A percentile compares a stretch with the other conserved stretches of the same genome.
Evolutionary conservation across 139 green algal genomes (phyloP).

Genomic region (Micractinium conductrix): DNA sequence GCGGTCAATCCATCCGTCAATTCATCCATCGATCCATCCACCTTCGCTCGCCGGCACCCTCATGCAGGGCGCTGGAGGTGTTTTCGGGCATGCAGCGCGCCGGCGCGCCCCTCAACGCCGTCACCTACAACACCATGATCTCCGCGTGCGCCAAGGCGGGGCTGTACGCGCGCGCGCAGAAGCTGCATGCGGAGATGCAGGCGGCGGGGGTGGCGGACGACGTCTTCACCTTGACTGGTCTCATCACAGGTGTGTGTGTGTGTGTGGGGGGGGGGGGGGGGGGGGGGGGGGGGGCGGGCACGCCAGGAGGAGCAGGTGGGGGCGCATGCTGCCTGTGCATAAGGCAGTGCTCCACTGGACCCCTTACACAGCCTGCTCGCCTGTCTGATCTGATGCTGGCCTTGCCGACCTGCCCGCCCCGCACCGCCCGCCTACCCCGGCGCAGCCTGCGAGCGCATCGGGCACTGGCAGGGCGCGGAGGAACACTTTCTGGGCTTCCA

Average conservation of each 20-base stretch:
- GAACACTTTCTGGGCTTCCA: constrained; percentile 26
- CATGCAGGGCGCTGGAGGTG: constrained; percentile 78
- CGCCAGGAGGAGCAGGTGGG: neutral
- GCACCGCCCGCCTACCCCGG: neutral
- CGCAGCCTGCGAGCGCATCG: constrained; percentile 33
- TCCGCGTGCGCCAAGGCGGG: constrained; percentile 73
- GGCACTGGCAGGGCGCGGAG: constrained; percentile 34
- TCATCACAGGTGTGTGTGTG: constrained; percentile 67
- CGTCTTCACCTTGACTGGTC: constrained; percentile 85
- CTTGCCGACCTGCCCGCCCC: neutral
- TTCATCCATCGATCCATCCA: neutral
- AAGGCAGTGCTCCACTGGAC: too few species aligned
- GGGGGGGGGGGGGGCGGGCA: too few species aligned
- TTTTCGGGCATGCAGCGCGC: constrained; percentile 64
- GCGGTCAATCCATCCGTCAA: too few species aligned
- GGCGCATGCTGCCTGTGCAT: neutral
- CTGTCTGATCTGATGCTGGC: neutral
- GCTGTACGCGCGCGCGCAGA: constrained; percentile 53
- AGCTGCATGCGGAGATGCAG: constrained; percentile 77
- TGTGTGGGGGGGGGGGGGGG: neutral
- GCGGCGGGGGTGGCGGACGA: constrained; percentile 56
- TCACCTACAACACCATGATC: constrained; percentile 86
- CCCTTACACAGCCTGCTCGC: neutral
- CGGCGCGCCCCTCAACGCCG: constrained; percentile 72
- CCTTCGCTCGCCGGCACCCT: too few species aligned